Base-by-base conservation (phyloP, 148 eudicot genomes). In the Vaccinium macrocarpon region DNA sequence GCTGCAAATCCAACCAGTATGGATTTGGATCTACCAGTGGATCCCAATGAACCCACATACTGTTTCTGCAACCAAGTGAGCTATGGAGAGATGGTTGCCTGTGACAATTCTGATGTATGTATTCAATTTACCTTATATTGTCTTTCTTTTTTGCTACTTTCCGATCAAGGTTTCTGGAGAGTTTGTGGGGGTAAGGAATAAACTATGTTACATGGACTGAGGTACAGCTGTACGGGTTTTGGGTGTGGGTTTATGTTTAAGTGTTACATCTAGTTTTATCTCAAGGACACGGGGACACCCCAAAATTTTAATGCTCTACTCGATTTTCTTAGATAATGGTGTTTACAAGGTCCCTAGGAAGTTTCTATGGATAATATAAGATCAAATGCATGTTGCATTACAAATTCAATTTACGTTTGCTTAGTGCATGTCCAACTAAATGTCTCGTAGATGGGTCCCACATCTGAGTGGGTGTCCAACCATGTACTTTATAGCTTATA, bases 31-130 rank as follows among this genome's bases (percentile, higher is more conserved):
- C 85, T 96, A 50, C 99, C 99, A 42, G 98, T 96, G 82, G 99
- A 96, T 89, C 99, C 99, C n/a, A 96, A 96, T 80, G 99, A 96
- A 88, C 99, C 99, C 53, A 96, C 99, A 23, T 96, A 96, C 82
- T 96, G 99, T 89, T 77, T 92, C 76, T 96, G 99, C 92, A 96
- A 94, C 88, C 98, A 94, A 96, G 99, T 96, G 64, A 96, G 99
- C 94, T 96, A 88, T 35, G 99, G 99, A 11, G 99, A 96, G 91
- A 96, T 96, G 99, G 95, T 96, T 64, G 99, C 95, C 25, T 96
- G 99, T 74, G 99, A 96, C 85, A 91, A 96, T 86, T 89, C 93
- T 56, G 95, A 93, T 82, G 99, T 96, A 91, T 19, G 93, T 87
- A 21, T 64, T 83, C 13, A 25, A 61, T 75, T 35, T n/a, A 68